Evolutionary conservation across 139 green algal genomes (phyloP).

Genomic region (Spirogloea muscicola): DNA sequence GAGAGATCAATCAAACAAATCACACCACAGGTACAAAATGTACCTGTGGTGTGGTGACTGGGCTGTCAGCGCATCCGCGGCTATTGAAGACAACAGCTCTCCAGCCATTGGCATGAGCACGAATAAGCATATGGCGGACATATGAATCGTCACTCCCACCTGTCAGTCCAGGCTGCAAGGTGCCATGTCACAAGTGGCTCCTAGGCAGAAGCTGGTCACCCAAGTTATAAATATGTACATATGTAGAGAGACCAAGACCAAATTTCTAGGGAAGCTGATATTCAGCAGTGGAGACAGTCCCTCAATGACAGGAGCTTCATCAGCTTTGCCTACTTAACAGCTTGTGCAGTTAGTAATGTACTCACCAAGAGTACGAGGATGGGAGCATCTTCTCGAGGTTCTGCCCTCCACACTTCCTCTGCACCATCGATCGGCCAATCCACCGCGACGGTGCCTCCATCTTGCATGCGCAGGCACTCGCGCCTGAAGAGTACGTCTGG

Average conservation of each 20-base stretch:
- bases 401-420: background rate
- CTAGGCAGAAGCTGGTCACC: no score
- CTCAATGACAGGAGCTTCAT: background rate
- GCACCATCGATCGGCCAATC: constrained; percentile 67
- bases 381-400: background rate
- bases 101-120: constrained; percentile 6
- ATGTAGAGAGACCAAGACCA: background rate
- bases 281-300: background rate
- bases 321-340: background rate
- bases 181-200: no score
- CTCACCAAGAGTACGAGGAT: constrained; percentile 19
- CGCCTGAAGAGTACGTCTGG: constrained; percentile 69
- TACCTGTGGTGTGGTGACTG: constrained; percentile 77
- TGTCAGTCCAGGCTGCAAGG: constrained; percentile 87
- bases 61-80: constrained; percentile 75
- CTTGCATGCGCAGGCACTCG: constrained; percentile 64
- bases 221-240: background rate
- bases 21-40: no score
- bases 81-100: constrained; percentile 74
- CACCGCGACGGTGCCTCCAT: constrained; percentile 80
- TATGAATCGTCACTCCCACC: constrained; percentile 84
- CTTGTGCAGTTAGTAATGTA: background rate
- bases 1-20: no score
- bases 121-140: constrained; percentile 61
- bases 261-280: background rate